Evolutionary conservation across 2,329 filamentous ascomycete species (phyloP).

Genomic region (Tolypocladium pustulatum): DNA sequence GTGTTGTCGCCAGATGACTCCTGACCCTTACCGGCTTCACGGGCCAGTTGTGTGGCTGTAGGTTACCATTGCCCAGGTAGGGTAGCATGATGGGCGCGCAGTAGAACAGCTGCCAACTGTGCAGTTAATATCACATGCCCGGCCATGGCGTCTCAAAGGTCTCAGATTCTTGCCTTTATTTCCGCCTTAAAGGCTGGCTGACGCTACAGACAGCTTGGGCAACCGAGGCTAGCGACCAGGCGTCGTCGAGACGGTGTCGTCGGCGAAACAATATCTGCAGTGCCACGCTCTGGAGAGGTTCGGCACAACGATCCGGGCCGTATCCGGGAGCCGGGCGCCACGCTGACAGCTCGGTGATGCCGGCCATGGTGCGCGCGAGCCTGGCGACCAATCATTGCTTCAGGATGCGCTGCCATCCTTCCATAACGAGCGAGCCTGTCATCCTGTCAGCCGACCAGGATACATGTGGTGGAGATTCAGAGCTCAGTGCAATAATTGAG

Average conservation of each 20-base stretch:
- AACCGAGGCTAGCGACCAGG: not conserved
- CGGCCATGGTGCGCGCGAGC: not conserved
- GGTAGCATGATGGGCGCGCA: not conserved
- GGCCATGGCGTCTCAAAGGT: not conserved
- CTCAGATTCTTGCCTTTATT: not conserved
- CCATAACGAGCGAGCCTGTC: not conserved
- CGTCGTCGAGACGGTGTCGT: not conserved
- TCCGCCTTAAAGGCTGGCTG: not conserved
- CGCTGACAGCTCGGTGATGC: not conserved
- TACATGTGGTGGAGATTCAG: not conserved
- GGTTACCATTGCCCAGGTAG: not conserved
- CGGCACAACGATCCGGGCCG: not conserved
- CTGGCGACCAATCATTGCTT: not conserved
- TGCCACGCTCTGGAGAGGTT: not conserved
- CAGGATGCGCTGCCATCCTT: not conserved
- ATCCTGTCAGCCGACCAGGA: not conserved
- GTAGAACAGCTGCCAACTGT: too few species aligned
- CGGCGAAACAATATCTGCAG: not conserved
- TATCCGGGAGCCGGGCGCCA: not conserved
- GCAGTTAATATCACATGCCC: not conserved
- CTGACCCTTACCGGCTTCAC: too few species aligned
- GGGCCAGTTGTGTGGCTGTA: not conserved
- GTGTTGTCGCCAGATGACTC: not conserved
- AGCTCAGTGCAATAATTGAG: too few species aligned
- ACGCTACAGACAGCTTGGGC: not conserved